These are phyloP conservation scores for Dioscorea dumetorum DNA, from an alignment of 106 monocot genomes.

Conservation along the genomic window DNA sequence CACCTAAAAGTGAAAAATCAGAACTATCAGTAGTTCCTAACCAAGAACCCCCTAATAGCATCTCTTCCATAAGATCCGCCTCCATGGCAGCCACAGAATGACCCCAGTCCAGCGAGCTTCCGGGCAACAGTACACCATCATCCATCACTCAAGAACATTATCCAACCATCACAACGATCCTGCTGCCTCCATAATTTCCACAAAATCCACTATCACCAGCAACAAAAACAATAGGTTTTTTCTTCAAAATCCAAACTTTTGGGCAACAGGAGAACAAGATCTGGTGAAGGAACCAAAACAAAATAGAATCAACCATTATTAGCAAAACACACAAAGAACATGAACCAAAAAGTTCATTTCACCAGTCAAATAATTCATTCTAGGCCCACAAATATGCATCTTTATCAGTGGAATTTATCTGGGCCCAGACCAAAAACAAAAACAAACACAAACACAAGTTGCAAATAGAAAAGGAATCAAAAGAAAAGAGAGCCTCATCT, in stretches of 20 bases:
- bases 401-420: neutral
- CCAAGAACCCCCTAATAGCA: slow-evolving; percentile 14
- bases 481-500: neutral
- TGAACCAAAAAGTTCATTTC: neutral
- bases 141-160: slow-evolving; percentile 15
- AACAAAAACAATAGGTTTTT: neutral
- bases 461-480: neutral
- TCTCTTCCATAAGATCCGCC: slow-evolving; percentile 25
- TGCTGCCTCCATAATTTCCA: neutral
- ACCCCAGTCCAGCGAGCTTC: neutral
- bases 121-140: neutral
- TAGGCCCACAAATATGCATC: slow-evolving; percentile 1
- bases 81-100: slow-evolving; percentile 5
- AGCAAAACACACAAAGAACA: neutral
- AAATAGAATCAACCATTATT: neutral
- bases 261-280: neutral
- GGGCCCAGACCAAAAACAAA: neutral
- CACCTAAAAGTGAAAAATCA: slow-evolving; percentile 3
- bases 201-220: neutral
- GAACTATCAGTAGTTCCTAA: slow-evolving; percentile 1
- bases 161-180: neutral
- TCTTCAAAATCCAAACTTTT: neutral
- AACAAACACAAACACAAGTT: neutral
- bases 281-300: neutral
- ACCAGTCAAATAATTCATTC: neutral